Evolutionary conservation across 768 basidiomycete genomes (phyloP), one percentile per base, ranked within the genome.

Genomic region (Phanerochaete sordida): DNA sequence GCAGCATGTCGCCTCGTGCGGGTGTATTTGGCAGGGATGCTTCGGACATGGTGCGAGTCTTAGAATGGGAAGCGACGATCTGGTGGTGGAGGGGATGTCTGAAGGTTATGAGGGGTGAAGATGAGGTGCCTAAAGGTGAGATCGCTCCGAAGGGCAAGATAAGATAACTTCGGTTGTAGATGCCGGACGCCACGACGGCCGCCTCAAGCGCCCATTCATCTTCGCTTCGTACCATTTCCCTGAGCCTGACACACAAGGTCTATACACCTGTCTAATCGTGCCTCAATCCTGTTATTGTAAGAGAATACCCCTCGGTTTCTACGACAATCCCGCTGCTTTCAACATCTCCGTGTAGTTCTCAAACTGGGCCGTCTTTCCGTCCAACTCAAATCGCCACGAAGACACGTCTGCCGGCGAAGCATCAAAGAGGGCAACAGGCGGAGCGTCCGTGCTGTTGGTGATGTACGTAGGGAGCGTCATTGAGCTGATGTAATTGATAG

Each of bases 1-100:
- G 73, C 12, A 89, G 65, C 16, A 85, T 65, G 9, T 84, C 78
- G 28, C 77, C 76, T 33, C 12, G 31, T 2, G 31, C 9, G 26
- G 53, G 44, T 28, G 44, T 5, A n/a, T 23, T 3, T 12, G 57
- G 57, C 12, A 58, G 24, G 1, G 23, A 26, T 12, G 53, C 37
- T 11, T 48, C 45, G 26, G 47, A 50, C 57, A 58, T 58, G 1
- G 16, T n/a, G 5, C 19, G n/a, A n/a, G n/a, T n/a, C n/a, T n/a
- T n/a, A n/a, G n/a, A n/a, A n/a, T n/a, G n/a, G n/a, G n/a, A n/a
- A n/a, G n/a, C n/a, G n/a, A n/a, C n/a, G n/a, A n/a, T n/a, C n/a
- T n/a, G n/a, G n/a, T n/a, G n/a, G n/a, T n/a, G n/a, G n/a, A n/a
- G n/a, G n/a, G n/a, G n/a, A n/a, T n/a, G n/a, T n/a, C n/a, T n/a